A percentile compares a stretch with the other conserved stretches of the same genome.
Conservation (phyloP, 1,139 yeast genomes). For the Wickerhamomyces sp. region DNA sequence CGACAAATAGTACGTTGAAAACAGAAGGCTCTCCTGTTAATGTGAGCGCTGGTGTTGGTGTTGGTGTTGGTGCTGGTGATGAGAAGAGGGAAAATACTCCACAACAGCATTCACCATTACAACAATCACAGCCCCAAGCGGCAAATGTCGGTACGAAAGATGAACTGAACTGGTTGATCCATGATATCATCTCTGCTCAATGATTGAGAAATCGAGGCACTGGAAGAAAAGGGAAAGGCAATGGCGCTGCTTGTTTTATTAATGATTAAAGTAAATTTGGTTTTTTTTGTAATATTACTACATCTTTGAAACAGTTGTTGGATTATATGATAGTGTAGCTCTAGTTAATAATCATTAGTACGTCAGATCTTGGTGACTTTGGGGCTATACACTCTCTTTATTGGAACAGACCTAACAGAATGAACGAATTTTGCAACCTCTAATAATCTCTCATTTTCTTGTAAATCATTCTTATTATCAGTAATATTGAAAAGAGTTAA, state of each 20-base stretch:
- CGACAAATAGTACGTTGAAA: neutral
- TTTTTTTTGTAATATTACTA: neutral
- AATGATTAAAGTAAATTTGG: neutral
- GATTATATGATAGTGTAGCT: no score
- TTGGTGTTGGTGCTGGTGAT: neutral
- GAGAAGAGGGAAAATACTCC: neutral
- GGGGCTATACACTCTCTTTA: conserved; percentile 17
- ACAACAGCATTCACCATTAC: neutral
- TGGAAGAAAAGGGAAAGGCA: no score
- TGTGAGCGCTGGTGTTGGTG: no score
- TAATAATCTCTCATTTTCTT: conserved; percentile 12
- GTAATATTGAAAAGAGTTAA: conserved; percentile 21
- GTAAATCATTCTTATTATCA: conserved; percentile 5
- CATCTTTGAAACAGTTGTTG: no score
- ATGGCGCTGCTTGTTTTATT: no score
- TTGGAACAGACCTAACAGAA: conserved; percentile 22
- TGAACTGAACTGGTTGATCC: conserved; percentile 67
- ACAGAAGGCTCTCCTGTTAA: no score
- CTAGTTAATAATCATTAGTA: no score
- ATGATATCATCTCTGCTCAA: conserved; percentile 38
- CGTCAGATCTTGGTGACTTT: no score
- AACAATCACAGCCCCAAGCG: neutral
- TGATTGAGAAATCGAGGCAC: no score
- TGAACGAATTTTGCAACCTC: conserved; percentile 19
- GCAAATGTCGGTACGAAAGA: conserved; percentile 55